Percentiles rank a stretch among this genome's conserved stretches.
phyloP scores from a whole-genome alignment of 2,329 filamentous ascomycete genomes.

The Penicillium sp. region DNA sequence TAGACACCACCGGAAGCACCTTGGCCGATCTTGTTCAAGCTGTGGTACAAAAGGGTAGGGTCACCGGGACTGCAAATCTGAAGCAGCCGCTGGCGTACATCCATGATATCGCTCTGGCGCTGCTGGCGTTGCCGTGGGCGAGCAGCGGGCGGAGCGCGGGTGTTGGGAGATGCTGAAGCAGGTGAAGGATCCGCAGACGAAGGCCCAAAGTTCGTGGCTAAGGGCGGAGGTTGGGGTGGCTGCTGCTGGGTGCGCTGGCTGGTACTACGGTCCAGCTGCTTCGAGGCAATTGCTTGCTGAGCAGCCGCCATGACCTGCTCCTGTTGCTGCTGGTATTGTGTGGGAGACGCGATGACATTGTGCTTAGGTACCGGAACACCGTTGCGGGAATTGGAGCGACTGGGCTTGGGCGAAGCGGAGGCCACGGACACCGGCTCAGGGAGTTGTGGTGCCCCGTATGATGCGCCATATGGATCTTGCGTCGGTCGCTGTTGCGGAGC shows the following conservation, averaged over 20 bases:
- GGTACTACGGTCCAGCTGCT: constrained; percentile 69
- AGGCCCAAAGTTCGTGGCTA: constrained; percentile 44
- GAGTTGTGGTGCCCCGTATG: constrained; percentile 54
- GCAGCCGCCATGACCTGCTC: constrained; percentile 79
- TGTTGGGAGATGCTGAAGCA: constrained; percentile 38
- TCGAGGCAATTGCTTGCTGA: constrained; percentile 71
- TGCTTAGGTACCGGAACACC: constrained; percentile 53
- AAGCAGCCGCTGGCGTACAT: constrained; percentile 80
- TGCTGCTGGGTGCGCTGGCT: constrained; percentile 63
- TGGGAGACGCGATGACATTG: constrained; percentile 39
- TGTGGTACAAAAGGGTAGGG: constrained; percentile 81
- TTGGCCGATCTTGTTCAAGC: constrained; percentile 93
- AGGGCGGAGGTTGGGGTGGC: constrained; percentile 44
- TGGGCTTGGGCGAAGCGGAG: constrained; percentile 64
- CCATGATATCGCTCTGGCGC: constrained; percentile 76
- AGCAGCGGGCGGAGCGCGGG: constrained; percentile 56
- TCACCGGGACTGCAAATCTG: constrained; percentile 90
- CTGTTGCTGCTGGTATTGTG: constrained; percentile 68
- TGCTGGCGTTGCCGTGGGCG: constrained; percentile 74
- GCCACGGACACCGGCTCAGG: constrained; percentile 60
- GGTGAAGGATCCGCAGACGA: constrained; percentile 36
- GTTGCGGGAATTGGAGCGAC: constrained; percentile 68
- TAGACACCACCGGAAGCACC: constrained; percentile 95
- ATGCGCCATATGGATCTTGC: constrained; percentile 53
- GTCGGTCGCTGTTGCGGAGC: constrained; percentile 50